Base-by-base conservation (phyloP, 73 alveolate species). In the Stentor coeruleus region DNA sequence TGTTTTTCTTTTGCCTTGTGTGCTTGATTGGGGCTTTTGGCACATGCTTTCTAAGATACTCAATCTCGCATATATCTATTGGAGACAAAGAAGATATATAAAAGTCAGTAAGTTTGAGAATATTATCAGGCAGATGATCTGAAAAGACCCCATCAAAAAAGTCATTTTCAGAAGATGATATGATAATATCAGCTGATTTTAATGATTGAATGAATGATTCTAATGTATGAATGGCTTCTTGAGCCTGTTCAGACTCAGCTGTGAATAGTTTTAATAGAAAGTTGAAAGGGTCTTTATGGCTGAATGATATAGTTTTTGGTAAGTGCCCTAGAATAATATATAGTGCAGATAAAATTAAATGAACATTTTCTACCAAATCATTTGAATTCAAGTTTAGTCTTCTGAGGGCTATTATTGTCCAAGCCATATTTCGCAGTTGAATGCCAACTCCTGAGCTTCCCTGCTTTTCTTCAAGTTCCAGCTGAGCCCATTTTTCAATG, bases 1-100 rank as follows among this genome's bases (percentile, higher is more conserved):
- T 14, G 33, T 20, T 33, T 0, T 20, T 66, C 33, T 33, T 66
- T 14, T 66, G n/a, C 2, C 79, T 66, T 20, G 37, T 20, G 26
- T 66, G 79, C 39, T 66, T 66, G n/a, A 66, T 40, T 28, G 79
- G 79, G 42, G 79, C 33, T 20, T 31, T 66, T 11, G 79, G 40
- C 37, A 28, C 15, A 15, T 66, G 79, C 79, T 66, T 66, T 33
- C 33, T 20, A 26, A 66, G 11, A 2, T 28, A 66, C 33, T 66
- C 79, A 20, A 20, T 20, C 11, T 66, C 79, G 2, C 37, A 20
- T 20, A 66, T 26, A 28, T 31, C 15, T 11, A 49, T 11, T 1
- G 79, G 15, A 15, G 26, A 15, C 40, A 20, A 20, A 11, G n/a
- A 20, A 20, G n/a, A 20, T 26, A 20, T 31, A 33, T 66, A 66